phyloP scores from a whole-genome alignment of 2,329 filamentous ascomycete species.

The Botrytis porri region DNA sequence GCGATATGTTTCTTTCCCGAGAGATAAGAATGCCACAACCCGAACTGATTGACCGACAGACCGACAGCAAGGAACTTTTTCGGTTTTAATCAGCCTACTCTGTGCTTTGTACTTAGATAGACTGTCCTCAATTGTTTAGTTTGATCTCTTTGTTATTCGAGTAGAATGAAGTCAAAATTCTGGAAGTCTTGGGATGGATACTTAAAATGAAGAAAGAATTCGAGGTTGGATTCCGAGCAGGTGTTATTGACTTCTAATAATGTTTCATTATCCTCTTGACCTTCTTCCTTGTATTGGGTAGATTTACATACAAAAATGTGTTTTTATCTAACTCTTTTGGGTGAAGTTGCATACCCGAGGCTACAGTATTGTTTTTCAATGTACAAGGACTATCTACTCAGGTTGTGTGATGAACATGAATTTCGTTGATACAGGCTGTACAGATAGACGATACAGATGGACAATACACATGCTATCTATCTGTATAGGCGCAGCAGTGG shows the following conservation, averaged over 20 bases:
- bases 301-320: not conserved
- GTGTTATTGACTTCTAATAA: not conserved
- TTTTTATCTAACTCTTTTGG: not conserved
- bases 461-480: not conserved
- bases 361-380: not conserved
- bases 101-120: not conserved
- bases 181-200: not conserved
- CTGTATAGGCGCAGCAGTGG: not conserved
- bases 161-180: not conserved
- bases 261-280: not conserved
- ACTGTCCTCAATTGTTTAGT: not conserved
- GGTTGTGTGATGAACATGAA: not conserved
- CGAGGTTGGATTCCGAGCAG: not conserved
- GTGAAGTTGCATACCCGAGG: slow-evolving; percentile 11
- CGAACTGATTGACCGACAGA: not conserved
- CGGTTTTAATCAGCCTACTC: not conserved
- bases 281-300: not conserved
- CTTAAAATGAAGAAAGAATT: not conserved
- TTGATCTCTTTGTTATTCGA: not conserved
- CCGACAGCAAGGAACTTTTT: not conserved
- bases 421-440: not conserved
- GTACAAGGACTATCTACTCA: not conserved
- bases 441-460: not conserved
- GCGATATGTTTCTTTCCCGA: slow-evolving; percentile 4
- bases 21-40: slow-evolving; percentile 4